phyloP scores from a whole-genome alignment of 176 grass and related monocot genomes.

The Bonia amplexicaulis region DNA sequence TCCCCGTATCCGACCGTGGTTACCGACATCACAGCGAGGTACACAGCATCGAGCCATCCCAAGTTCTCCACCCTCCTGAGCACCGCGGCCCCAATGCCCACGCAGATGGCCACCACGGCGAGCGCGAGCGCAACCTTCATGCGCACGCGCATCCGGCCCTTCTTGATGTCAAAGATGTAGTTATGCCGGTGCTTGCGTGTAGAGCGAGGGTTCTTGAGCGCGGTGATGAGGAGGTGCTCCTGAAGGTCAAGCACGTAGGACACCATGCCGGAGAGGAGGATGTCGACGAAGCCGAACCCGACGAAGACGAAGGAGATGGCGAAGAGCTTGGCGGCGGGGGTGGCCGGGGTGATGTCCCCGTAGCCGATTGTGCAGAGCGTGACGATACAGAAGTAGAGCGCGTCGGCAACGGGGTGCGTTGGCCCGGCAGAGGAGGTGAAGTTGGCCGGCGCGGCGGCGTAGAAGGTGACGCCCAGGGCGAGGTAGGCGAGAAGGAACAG shows the following conservation, averaged over 20 bases:
- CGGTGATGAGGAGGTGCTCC: constrained; percentile 86
- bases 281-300: too few relatives aligned
- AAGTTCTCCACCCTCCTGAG: constrained; percentile 68
- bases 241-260: constrained; percentile 88
- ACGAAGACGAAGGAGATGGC: constrained; percentile 54
- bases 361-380: constrained; percentile 98
- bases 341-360: constrained; percentile 84
- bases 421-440: constrained; percentile 44
- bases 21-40: constrained; percentile 91
- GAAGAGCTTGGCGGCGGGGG: constrained; percentile 79
- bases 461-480: constrained; percentile 63
- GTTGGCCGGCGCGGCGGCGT: constrained; percentile 47
- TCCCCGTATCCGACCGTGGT: constrained; percentile 92
- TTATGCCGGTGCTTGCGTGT: constrained; percentile 45
- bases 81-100: constrained; percentile 61
- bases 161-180: constrained; percentile 89
- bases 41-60: constrained; percentile 67
- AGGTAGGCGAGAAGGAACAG: constrained; percentile 79
- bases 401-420: constrained; percentile 62
- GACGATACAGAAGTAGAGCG: constrained; percentile 95
- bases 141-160: constrained; percentile 86
- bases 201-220: constrained; percentile 45
- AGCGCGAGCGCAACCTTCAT: constrained; percentile 77
- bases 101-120: constrained; percentile 56
- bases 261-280: too few relatives aligned